Percentiles rank a stretch among this genome's conserved stretches.
These are phyloP conservation scores for Cytospora piceae DNA, from an alignment of 2,329 filamentous ascomycete genomes.

Conservation along the genomic window DNA sequence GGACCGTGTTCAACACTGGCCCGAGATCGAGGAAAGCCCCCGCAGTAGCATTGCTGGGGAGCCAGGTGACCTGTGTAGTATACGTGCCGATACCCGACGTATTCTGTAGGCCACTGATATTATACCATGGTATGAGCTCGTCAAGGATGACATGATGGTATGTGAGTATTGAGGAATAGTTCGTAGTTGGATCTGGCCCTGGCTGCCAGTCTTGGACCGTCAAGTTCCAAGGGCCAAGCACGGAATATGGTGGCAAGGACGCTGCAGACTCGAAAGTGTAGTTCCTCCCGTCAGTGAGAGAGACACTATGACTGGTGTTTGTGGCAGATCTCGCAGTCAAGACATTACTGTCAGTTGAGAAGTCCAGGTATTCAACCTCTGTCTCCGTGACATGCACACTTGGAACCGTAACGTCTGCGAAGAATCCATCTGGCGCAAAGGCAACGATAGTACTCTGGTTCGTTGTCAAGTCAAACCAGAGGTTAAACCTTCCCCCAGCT, in stretches of 20 bases:
- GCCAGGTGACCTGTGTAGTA: conserved; percentile 8
- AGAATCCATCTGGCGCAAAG: conserved; percentile 15
- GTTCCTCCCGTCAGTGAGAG: conserved; percentile 10
- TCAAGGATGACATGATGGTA: conserved; percentile 17
- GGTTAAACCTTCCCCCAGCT: not conserved
- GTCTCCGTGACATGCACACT: conserved; percentile 4
- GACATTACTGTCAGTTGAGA: not conserved
- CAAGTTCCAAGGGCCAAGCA: conserved; percentile 15
- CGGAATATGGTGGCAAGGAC: not conserved
- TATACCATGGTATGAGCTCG: conserved; percentile 16
- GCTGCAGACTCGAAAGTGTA: not conserved
- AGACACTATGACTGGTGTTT: not conserved
- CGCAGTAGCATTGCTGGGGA: conserved; percentile 2
- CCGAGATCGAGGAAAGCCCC: conserved; percentile 18
- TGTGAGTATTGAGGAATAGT: conserved; percentile 15
- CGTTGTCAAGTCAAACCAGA: conserved; percentile 17
- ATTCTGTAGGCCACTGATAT: conserved; percentile 17
- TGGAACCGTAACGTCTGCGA: conserved; percentile 4
- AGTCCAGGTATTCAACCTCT: not conserved
- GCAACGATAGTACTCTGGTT: conserved; percentile 22
- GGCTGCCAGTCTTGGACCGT: conserved; percentile 24
- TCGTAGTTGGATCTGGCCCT: conserved; percentile 6
- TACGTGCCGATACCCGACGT: conserved; percentile 21
- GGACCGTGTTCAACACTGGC: conserved; percentile 10
- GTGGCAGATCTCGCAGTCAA: conserved; percentile 5